Evolutionary conservation across 345 rosid species (phyloP).

Genomic region (Euclidium syriacum): DNA sequence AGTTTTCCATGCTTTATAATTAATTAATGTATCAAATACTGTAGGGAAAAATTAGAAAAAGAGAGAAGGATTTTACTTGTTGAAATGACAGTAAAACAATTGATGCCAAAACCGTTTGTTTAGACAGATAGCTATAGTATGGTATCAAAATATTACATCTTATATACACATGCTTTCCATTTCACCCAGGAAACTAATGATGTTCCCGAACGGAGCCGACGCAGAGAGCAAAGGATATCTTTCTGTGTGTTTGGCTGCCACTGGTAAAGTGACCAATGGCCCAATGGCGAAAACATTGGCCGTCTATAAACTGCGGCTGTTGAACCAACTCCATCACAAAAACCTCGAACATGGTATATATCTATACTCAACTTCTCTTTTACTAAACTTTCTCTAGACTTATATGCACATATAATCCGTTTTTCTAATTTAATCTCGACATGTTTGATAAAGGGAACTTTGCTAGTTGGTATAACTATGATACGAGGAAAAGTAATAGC

Average conservation of each 20-base stretch:
- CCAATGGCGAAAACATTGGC: neutral
- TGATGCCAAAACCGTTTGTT: no score
- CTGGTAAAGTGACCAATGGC: neutral
- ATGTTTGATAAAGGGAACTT: neutral
- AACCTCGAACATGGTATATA: neutral
- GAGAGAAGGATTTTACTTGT: no score
- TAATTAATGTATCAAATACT: no score
- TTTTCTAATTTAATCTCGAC: neutral
- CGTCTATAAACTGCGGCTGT: neutral
- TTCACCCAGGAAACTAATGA: slow-evolving; percentile 11
- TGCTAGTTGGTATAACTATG: rapidly evolving
- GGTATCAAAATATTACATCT: no score
- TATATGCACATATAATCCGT: neutral
- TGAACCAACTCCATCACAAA: slow-evolving; percentile 8
- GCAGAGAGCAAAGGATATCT: neutral
- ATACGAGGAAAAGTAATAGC: no score
- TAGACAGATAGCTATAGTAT: no score
- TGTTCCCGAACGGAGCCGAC: neutral
- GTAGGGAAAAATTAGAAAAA: neutral
- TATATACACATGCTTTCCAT: no score
- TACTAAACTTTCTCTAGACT: neutral
- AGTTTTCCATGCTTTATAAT: no score
- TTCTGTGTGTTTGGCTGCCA: neutral
- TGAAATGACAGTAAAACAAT: no score
- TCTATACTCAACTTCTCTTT: no score